Base-by-base conservation (phyloP, 805 yeast species). In the Candida tallmaniae region DNA sequence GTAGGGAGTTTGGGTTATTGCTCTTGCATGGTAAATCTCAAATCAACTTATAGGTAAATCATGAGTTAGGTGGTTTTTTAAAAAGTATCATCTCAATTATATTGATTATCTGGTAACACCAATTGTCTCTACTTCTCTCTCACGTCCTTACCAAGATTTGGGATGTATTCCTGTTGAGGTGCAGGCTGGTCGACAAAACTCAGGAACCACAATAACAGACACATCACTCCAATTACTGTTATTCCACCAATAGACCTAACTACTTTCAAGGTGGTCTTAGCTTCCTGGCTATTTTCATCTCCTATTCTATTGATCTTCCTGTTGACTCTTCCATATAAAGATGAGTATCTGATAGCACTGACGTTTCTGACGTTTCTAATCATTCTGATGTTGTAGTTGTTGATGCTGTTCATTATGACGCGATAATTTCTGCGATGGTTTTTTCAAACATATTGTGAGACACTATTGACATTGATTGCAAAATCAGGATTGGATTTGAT, bases 271-370 rank as follows among this genome's bases (percentile, higher is more conserved):
- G 61, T 53, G 16, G 42, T 48, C 32, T 52, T 45, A 3, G 67
- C 53, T 29, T 54, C 65, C 25, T 34, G 36, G 3, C 64, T 44
- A 20, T 51, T 52, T 31, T 62, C 70, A 31, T 57, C 60, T 4
- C 61, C 65, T 13, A 65, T 50, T 26, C 48, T 50, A 34, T 60
- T 52, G 13, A 63, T 41, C 24, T 44, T 40, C 29, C 39, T 35
- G 36, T 60, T 58, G 30, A 53, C 40, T 11, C 45, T 36, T 27
- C 45, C 40, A 25, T 51, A 41, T 34, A 43, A 51, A 7, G 23
- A 20, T 20, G 23, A 7, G 23, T 7, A 10, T 20, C 10, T 20
- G 23, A n/a, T n/a, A n/a, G n/a, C n/a, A n/a, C n/a, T n/a, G n/a
- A n/a, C n/a, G n/a, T n/a, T n/a, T n/a, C n/a, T n/a, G n/a, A n/a